Evolutionary conservation across 768 basidiomycete genomes (phyloP), one percentile per base, ranked within the genome.

Genomic region (Boletus sp.): DNA sequence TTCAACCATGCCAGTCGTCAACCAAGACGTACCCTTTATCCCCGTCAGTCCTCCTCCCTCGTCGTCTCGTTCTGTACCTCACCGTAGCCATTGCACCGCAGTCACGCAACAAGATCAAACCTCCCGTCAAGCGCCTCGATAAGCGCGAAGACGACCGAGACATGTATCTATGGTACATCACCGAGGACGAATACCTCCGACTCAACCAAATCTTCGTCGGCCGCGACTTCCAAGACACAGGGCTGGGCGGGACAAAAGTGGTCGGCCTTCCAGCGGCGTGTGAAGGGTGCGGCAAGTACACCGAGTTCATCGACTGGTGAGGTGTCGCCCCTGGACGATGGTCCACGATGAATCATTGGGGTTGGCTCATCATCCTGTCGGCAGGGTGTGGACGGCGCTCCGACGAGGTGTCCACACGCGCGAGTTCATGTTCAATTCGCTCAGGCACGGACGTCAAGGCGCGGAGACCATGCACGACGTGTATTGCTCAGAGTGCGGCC

Each of bases 381-480:
- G n/a, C n/a, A n/a, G 58, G 59, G 58, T 55, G 1, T 60, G 59
- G 59, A 60, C 58, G 17, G 59, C 59, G 11, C 59, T 60, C 15
- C 50, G 47, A 17, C 50, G 59, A 7, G 59, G 59, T n/a, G 59
- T 60, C 7, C 59, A 60, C 38, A 55, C 58, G 4, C 58, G 58
- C 15, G 58, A 55, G 11, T 60, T 60, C 14, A 60, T 60, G 47
- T 60, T 60, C 46, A 60, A 60, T 14, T 25, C 59, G 3, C 53
- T 60, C 39, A 60, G 50, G 41, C 5, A 29, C 7, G 50, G 59
- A 10, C 53, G 53, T 4, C 59, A 60, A 27, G 59, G 59, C 17
- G 58, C 58, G 14, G 59, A 60, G 50, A 60, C 13, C 1, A 60
- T 60, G 59, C 58, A 60, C 9, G 59, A 60, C 17, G 59, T 60